Conservation (phyloP, 768 basidiomycete species). For the Leccinellum rugosiceps region DNA sequence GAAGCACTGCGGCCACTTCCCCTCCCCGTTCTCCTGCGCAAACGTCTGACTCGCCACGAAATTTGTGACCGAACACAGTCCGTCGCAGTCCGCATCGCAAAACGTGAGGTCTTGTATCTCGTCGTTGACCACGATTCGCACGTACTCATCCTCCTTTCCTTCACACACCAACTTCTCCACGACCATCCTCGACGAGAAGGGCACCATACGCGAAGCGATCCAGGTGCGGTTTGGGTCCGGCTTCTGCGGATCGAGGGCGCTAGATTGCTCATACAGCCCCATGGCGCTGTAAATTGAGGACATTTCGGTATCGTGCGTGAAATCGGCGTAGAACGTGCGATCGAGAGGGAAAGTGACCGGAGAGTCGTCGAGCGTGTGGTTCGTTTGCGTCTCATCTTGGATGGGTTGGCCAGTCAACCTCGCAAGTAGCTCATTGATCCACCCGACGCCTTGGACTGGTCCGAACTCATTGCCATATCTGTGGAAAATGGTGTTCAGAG, state of each 20-base stretch:
- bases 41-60: not conserved
- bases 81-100: not conserved
- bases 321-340: slow-evolving; percentile 69
- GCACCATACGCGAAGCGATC: slow-evolving; percentile 55
- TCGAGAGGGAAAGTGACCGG: slow-evolving; percentile 70
- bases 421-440: slow-evolving; percentile 81
- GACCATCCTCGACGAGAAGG: slow-evolving; percentile 70
- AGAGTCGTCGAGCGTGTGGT: slow-evolving; percentile 63
- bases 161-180: slow-evolving; percentile 61
- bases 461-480: slow-evolving; percentile 68
- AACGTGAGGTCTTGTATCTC: not conserved
- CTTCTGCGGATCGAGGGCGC: slow-evolving; percentile 7
- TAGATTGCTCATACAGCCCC: slow-evolving; percentile 47
- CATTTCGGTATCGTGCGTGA: slow-evolving; percentile 84
- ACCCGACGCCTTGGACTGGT: slow-evolving; percentile 78
- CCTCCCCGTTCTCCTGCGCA: not conserved
- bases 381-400: slow-evolving; percentile 70
- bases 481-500: not conserved
- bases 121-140: slow-evolving; percentile 24
- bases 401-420: slow-evolving; percentile 65
- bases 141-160: slow-evolving; percentile 37
- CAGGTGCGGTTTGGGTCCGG: slow-evolving; percentile 40
- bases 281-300: slow-evolving; percentile 63
- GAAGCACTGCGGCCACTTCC: not conserved
- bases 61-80: not conserved